A percentile compares a stretch with the other conserved stretches of the same genome.
Evolutionary conservation across 2,329 filamentous ascomycete species (phyloP).

Genomic region (Cladophialophora immunda): DNA sequence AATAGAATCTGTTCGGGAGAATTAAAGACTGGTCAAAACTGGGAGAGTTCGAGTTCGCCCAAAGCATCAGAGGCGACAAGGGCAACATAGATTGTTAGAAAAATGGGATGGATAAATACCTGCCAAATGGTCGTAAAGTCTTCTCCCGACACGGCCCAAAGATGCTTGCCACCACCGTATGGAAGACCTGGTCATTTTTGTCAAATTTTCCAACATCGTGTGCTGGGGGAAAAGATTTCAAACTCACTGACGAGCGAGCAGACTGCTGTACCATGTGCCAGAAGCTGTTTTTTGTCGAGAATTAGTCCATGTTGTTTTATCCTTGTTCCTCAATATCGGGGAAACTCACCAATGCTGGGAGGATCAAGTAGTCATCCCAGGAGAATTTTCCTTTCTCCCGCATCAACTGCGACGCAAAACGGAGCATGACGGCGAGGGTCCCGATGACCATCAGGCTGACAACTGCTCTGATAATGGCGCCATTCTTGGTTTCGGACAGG

Average conservation of each 20-base stretch:
- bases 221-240: conserved; percentile 10
- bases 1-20: conserved; percentile 19
- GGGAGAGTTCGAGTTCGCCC: conserved; percentile 17
- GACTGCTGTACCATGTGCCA: conserved; percentile 21
- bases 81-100: conserved; percentile 13
- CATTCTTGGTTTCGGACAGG: conserved; percentile 19
- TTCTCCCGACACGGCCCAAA: conserved; percentile 15
- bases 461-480: conserved; percentile 12
- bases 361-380: conserved; percentile 21
- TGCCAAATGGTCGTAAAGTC: conserved; percentile 23
- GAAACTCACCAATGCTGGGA: conserved; percentile 17
- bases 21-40: conserved; percentile 19
- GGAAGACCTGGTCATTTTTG: conserved; percentile 16
- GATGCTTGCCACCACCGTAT: conserved; percentile 19
- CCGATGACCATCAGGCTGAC: conserved; percentile 21
- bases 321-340: conserved; percentile 16
- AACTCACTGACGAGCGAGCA: conserved; percentile 19
- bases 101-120: conserved; percentile 16
- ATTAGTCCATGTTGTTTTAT: conserved; percentile 17
- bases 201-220: conserved; percentile 9
- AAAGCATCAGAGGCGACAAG: conserved; percentile 13
- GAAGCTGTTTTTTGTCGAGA: conserved; percentile 17
- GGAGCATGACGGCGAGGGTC: conserved; percentile 12
- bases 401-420: conserved; percentile 15
- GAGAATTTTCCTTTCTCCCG: conserved; percentile 16